phyloP scores from a whole-genome alignment of 768 basidiomycete species.

The Russula lepida region DNA sequence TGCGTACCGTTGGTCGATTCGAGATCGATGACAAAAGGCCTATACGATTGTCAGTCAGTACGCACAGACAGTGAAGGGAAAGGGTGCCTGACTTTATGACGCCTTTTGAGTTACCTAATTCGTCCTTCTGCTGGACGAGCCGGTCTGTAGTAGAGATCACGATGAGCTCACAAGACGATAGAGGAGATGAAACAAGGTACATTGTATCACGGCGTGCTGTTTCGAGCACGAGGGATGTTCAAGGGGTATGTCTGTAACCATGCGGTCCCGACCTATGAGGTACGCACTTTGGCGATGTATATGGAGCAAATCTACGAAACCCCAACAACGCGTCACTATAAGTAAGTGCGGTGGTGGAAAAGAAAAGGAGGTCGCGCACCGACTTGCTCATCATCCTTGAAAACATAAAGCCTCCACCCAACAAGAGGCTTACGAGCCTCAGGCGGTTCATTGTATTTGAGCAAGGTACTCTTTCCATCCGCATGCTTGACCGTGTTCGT shows the following conservation, averaged over 20 bases:
- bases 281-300: slow-evolving; percentile 94
- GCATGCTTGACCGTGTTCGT: slow-evolving; percentile 80
- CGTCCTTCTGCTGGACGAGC: slow-evolving; percentile 77
- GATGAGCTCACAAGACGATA: background rate
- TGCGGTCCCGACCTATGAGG: slow-evolving; percentile 80
- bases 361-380: slow-evolving; percentile 45
- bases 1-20: slow-evolving; percentile 96
- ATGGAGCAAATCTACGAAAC: slow-evolving; percentile 70
- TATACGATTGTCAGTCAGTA: slow-evolving; percentile 28
- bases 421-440: slow-evolving; percentile 88
- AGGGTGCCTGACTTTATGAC: slow-evolving; percentile 63
- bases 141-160: slow-evolving; percentile 45
- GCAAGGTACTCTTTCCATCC: slow-evolving; percentile 70
- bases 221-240: slow-evolving; percentile 98
- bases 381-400: slow-evolving; percentile 88
- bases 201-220: slow-evolving; percentile 96
- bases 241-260: slow-evolving; percentile 78
- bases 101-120: slow-evolving; percentile 72
- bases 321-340: background rate
- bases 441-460: slow-evolving; percentile 98
- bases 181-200: slow-evolving; percentile 34
- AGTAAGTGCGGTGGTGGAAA: background rate
- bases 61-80: background rate
- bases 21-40: slow-evolving; percentile 94
- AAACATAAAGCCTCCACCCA: slow-evolving; percentile 94